Evolutionary conservation across 306 rosid species (phyloP).

Genomic region (Fragaria iinumae): DNA sequence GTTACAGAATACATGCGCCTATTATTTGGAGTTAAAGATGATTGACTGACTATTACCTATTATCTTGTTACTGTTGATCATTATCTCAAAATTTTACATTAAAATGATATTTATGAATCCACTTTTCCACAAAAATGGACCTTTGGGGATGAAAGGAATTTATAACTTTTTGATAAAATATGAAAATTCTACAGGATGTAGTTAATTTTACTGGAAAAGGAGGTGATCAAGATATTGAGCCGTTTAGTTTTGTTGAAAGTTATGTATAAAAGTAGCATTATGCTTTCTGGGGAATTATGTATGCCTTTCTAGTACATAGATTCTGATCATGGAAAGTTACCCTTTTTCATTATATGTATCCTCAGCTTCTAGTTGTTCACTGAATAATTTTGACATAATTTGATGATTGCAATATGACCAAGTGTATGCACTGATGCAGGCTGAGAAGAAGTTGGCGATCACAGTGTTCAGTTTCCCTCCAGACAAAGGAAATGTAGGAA

Average conservation of each 20-base stretch:
- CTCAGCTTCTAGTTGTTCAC: slow-evolving; percentile 2
- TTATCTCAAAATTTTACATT: background rate
- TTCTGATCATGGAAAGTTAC: background rate
- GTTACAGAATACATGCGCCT: background rate
- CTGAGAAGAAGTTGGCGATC: slow-evolving; percentile 79
- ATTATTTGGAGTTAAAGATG: background rate
- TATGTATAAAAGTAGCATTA: background rate
- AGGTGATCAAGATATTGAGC: background rate
- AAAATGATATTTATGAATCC: background rate
- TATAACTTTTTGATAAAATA: background rate
- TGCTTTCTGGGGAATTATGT: background rate
- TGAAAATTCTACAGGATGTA: background rate
- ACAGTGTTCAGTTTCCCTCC: slow-evolving; percentile 99
- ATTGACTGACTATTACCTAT: background rate
- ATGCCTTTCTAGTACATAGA: background rate
- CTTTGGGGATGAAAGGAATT: background rate
- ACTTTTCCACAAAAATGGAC: background rate
- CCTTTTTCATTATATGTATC: background rate
- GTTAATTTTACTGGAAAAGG: no score
- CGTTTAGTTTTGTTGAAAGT: background rate
- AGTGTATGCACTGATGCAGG: slow-evolving; percentile 45
- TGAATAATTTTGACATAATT: background rate
- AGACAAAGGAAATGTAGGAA: slow-evolving; percentile 98
- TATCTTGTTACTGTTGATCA: background rate
- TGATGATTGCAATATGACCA: background rate